Evolutionary conservation across 2,329 filamentous ascomycete genomes (phyloP), one percentile per base, ranked within the genome.

Genomic region (Diplodia intermedia): DNA sequence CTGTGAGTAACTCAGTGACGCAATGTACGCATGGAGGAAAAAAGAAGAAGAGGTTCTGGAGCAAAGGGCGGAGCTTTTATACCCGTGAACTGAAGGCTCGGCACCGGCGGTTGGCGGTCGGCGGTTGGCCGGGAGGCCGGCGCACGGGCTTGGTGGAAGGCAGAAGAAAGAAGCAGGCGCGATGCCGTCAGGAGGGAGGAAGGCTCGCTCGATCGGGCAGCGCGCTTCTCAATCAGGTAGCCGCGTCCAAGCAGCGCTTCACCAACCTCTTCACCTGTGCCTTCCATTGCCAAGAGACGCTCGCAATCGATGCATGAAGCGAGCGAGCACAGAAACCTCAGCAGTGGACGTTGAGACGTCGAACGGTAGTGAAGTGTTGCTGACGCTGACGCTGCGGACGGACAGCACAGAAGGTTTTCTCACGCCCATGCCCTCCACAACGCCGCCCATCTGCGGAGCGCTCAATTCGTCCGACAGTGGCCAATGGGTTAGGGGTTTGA

Each of bases 31-130:
- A 26, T 36, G 33, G 9, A 11, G 33, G 11, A 36, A 12, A 36
- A 36, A 12, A 36, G 11, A 36, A 36, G 33, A 36, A 36, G 33
- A 36, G 33, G 33, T 36, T 11, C 9, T 36, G 33, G 33, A 36
- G 33, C 9, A 9, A 36, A 36, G 8, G 31, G 9, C 8, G 33
- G 11, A 9, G 8, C 11, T 36, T 36, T 36, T 36, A 36, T 36
- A 9, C 11, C 11, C 9, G 33, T 12, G 33, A 36, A 3, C 33
- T 8, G 33, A 12, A 11, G 23, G 33, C 33, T 36, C 33, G 11
- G 9, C 33, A 36, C 33, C 8, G 33, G 31, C 81, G 69, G 72
- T 70, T 31, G 29, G 65, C 18, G 69, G 72, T 70, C 29, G 29
- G 65, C 18, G 8, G 29, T 55, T 8, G 40, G 40, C 12, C 40